Evolutionary conservation across 2,329 filamentous ascomycete species (phyloP).

Genomic region (Aquanectria penicillioides): DNA sequence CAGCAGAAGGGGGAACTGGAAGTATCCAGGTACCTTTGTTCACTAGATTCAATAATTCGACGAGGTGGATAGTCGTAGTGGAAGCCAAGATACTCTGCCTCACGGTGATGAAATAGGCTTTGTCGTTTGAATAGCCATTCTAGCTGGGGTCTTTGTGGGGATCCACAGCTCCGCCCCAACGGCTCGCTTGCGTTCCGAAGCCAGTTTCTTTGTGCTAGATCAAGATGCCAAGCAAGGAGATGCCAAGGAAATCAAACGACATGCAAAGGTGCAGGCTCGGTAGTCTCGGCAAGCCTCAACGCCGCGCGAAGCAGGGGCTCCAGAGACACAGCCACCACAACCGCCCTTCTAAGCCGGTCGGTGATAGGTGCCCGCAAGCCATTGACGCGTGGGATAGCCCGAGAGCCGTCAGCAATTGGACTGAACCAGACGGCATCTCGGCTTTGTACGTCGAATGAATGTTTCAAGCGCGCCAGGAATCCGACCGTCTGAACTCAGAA

Average conservation of each 20-base stretch:
- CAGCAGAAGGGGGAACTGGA: too few relatives aligned
- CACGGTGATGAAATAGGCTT: too few relatives aligned
- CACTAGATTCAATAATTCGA: too few relatives aligned
- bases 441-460: neutral
- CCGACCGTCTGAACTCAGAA: neutral
- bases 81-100: too few relatives aligned
- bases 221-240: too few relatives aligned
- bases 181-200: too few relatives aligned
- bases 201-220: too few relatives aligned
- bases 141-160: too few relatives aligned
- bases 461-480: neutral
- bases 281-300: neutral
- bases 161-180: too few relatives aligned
- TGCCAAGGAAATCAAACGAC: neutral
- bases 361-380: neutral
- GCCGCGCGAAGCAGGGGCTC: neutral
- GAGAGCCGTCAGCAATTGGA: conserved; percentile 3
- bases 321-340: neutral
- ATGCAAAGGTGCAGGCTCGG: neutral
- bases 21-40: too few relatives aligned
- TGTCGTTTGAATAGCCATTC: too few relatives aligned
- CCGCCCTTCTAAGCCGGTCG: neutral
- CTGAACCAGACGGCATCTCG: neutral
- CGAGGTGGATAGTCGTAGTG: too few relatives aligned
- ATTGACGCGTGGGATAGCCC: neutral